Base-by-base conservation (phyloP, 2,329 filamentous ascomycete genomes). In the Aspergillus neotritici region DNA sequence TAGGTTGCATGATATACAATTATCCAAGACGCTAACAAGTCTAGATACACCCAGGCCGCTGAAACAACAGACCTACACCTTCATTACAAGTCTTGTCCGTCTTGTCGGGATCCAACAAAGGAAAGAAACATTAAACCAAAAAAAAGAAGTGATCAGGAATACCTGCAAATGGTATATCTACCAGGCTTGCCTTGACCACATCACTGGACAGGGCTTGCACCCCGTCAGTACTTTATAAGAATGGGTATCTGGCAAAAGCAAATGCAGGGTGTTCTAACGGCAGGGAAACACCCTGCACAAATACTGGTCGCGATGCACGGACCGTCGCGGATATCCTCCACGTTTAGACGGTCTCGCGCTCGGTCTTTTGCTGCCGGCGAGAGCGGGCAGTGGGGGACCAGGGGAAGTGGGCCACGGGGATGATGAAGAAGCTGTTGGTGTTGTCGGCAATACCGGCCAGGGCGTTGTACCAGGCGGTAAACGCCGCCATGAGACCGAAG, bases 371-470 rank as follows among this genome's bases (percentile, higher is more conserved):
- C 21, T 25, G 21, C 48, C 82, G 78, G 48, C 64, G 66, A 66
- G 81, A 76, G 50, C 78, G 79, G 41, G 80, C 86, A 70, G 84
- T 85, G 58, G 86, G 84, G 31, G 86, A 91, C 91, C 91, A 96
- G 41, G 90, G 91, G 77, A 96, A 94, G 76, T 95, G 89, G 58
- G 86, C 83, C 51, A 96, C 89, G 40, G 90, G 91, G 49, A 94
- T 81, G 66, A 93, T 77, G 76, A 95, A 93, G 82, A 95, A 95
- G 74, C 87, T 93, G 62, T 76, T 76, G 54, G 64, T 70, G 40
- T 60, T 67, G 55, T 93, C 87, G 49, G 84, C 83, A 45, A 93
- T 79, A 79, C 87, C 87, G 40, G 86, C 86, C 47, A 91, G 74
- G 31, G 87, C 87, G 58, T 88, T 89, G 69, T 91, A 94, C 87